Base-by-base conservation (phyloP, 495 filamentous ascomycete species). In the Hyphodiscus hymeniophilus region DNA sequence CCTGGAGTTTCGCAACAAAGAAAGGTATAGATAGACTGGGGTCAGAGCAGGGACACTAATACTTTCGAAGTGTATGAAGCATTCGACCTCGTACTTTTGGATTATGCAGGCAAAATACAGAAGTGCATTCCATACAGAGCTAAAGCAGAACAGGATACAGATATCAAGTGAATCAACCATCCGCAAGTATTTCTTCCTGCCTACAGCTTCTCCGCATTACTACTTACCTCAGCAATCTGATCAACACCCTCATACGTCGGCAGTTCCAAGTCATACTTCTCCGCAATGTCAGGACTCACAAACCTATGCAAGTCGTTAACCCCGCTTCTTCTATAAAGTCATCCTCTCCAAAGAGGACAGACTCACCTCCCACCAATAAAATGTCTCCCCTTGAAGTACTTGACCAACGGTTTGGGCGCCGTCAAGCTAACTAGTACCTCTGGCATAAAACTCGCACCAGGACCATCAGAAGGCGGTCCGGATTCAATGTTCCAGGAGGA, bases 381-480 rank as follows among this genome's bases (percentile, higher is more conserved):
- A 72, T 96, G 94, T 48, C 85, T 70, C 0, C 92, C 92, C 56
- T 67, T 72, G 61, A 92, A 97, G 57, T 75, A 79, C 65, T 81
- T 85, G 20, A 89, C 84, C 42, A 94, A 69, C n/a, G 89, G 90
- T 67, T 98, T 98, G 28, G 92, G 89, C 34, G 92, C 94, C 41
- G 94, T 95, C 63, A 98, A 68, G 58, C 87, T 94, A 53, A 98
- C 79, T 51, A 98, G 63, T 38, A 80, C 78, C 35, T 70, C 65
- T 20, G 92, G 92, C 62, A 83, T 75, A 58, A 94, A 96, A 17
- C 73, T 82, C 51, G 80, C 79, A 5, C 87, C 92, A 0, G 88
- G 79, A 0, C 91, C 92, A 2, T 76, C 72, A 45, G 71, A 66
- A 17, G 91, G 89, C 16, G 90, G 91, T 0, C 92, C 92, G 2